Conservation (phyloP, 2,329 filamentous ascomycete genomes). For the Colletotrichum camelliae region DNA sequence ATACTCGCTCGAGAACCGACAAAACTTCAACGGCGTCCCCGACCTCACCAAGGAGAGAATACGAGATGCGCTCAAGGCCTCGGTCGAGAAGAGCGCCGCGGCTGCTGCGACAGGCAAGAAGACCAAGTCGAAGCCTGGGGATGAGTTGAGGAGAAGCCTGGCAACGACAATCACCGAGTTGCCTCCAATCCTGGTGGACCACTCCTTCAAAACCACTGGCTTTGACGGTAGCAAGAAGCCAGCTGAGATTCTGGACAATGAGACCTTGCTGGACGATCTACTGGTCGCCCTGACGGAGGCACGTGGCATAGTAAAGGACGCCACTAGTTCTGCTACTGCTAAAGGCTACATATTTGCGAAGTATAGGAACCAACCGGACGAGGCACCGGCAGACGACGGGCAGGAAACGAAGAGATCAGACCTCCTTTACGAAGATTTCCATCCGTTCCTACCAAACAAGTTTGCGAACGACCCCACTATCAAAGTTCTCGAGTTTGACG, state of each 20-base stretch:
- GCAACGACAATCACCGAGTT: slow-evolving; percentile 87
- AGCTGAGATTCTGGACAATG: slow-evolving; percentile 72
- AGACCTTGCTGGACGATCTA: slow-evolving; percentile 68
- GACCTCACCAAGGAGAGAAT: slow-evolving; percentile 77
- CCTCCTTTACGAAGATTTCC: slow-evolving; percentile 90
- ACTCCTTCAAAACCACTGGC: slow-evolving; percentile 72
- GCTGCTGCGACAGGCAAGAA: slow-evolving; percentile 63
- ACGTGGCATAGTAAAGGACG: slow-evolving; percentile 69
- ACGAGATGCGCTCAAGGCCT: slow-evolving; percentile 69
- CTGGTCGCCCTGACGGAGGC: slow-evolving; percentile 74
- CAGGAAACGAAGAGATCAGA: slow-evolving; percentile 45
- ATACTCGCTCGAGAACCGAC: slow-evolving; percentile 82
- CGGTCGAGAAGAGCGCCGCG: slow-evolving; percentile 62
- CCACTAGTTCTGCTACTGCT: slow-evolving; percentile 68
- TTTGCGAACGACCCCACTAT: slow-evolving; percentile 71
- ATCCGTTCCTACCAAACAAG: slow-evolving; percentile 86
- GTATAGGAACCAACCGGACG: slow-evolving; percentile 39
- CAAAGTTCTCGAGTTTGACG: slow-evolving; percentile 77
- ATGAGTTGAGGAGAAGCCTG: slow-evolving; percentile 79
- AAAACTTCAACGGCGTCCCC: slow-evolving; percentile 82
- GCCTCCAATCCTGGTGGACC: slow-evolving; percentile 86
- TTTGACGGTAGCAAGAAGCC: slow-evolving; percentile 75
- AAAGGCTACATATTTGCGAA: slow-evolving; percentile 91
- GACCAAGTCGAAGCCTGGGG: slow-evolving; percentile 74
- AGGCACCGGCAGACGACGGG: slow-evolving; percentile 33